These are phyloP conservation scores for Acidomyces sp. DNA, from an alignment of 495 filamentous ascomycete genomes.

Conservation along the genomic window DNA sequence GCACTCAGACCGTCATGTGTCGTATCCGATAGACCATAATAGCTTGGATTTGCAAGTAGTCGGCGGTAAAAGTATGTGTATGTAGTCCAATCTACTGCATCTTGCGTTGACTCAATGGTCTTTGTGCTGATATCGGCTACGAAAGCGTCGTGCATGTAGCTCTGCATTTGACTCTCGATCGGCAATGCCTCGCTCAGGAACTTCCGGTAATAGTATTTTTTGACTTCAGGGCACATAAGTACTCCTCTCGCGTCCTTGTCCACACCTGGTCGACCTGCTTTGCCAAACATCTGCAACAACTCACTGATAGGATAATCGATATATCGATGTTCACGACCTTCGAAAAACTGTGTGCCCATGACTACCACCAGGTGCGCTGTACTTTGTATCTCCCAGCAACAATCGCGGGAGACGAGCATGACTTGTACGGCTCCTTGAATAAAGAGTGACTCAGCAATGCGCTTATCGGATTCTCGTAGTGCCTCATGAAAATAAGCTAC, in stretches of 20 bases:
- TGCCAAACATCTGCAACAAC: slow-evolving; percentile 99
- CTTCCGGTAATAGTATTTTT: slow-evolving; percentile 96
- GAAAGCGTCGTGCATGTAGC: slow-evolving; percentile 87
- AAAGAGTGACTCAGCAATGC: slow-evolving; percentile 85
- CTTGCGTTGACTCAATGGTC: slow-evolving; percentile 86
- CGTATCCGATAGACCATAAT: slow-evolving; percentile 79
- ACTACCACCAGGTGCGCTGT: slow-evolving; percentile 84
- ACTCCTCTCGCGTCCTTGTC: slow-evolving; percentile 81
- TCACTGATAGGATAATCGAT: slow-evolving; percentile 93
- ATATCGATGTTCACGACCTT: slow-evolving; percentile 93
- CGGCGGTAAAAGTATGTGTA: slow-evolving; percentile 98
- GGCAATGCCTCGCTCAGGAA: slow-evolving; percentile 94
- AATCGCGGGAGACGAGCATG: slow-evolving; percentile 82
- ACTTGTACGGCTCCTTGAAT: slow-evolving; percentile 86
- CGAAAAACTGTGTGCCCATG: slow-evolving; percentile 98
- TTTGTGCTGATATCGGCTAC: slow-evolving; percentile 91
- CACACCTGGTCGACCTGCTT: slow-evolving; percentile 61
- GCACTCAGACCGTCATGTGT: slow-evolving; percentile 88
- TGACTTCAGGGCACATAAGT: slow-evolving; percentile 85
- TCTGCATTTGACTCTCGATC: slow-evolving; percentile 85
- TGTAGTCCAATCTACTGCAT: slow-evolving; percentile 95
- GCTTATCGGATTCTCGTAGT: slow-evolving; percentile 73
- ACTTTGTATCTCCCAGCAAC: slow-evolving; percentile 88
- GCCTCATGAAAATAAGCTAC: slow-evolving; percentile 98
- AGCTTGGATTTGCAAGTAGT: slow-evolving; percentile 92